Conservation (phyloP, 2,329 filamentous ascomycete genomes). For the Fusarium pininemorale region DNA sequence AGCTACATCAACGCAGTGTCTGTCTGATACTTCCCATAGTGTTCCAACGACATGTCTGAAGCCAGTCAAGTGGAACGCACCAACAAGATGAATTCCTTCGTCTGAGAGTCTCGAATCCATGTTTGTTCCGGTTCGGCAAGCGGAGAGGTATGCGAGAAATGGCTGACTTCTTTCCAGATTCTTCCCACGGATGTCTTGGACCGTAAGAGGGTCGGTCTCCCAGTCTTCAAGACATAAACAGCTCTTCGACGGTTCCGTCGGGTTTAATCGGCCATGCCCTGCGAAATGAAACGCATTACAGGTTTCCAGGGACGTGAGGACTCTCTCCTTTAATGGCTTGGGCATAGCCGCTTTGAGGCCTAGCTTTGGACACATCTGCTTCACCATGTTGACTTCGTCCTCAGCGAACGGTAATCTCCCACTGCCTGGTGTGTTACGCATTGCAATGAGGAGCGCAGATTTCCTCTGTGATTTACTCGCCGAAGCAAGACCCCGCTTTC, state of each 20-base stretch:
- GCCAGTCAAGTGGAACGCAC: not conserved
- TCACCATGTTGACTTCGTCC: not conserved
- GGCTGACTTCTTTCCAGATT: not conserved
- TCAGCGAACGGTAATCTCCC: accelerated
- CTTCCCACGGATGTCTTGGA: not conserved
- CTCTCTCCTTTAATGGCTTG: accelerated
- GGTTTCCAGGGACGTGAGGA: accelerated
- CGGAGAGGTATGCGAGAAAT: not conserved
- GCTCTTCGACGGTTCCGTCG: accelerated
- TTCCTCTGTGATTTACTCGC: accelerated
- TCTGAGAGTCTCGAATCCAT: not conserved
- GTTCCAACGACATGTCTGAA: not conserved
- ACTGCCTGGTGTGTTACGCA: not conserved
- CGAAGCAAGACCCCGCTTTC: not conserved
- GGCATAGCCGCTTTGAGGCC: accelerated
- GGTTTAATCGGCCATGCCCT: not conserved
- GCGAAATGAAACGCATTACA: not conserved
- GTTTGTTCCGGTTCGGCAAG: not conserved
- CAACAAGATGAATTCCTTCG: not conserved
- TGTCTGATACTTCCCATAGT: not conserved
- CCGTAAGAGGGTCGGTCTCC: not conserved
- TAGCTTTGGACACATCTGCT: not conserved
- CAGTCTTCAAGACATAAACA: not conserved
- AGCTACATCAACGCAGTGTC: not conserved
- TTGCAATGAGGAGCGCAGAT: accelerated